These are phyloP conservation scores for Rehmannia glutinosa DNA, from an alignment of 257 asterid genomes.

Conservation along the genomic window DNA sequence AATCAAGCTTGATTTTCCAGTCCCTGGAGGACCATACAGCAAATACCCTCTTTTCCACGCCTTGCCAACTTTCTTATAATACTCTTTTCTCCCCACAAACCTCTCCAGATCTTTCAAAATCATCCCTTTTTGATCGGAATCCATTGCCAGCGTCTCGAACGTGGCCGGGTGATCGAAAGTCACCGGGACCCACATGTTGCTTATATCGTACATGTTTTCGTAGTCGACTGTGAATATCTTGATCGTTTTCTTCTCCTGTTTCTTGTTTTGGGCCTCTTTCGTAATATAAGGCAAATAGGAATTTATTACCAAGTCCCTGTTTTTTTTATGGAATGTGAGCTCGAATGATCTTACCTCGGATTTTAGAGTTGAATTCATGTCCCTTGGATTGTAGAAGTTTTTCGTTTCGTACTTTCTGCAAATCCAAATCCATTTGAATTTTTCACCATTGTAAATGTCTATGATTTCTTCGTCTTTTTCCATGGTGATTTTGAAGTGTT, in stretches of 20 bases:
- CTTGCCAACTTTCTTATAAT: constrained; percentile 55
- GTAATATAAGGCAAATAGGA: constrained; percentile 41
- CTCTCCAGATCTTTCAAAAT: constrained; percentile 43
- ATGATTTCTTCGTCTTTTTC: constrained; percentile 40
- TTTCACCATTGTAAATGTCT: constrained; percentile 35
- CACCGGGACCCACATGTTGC: constrained; percentile 39
- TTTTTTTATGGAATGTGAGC: constrained; percentile 50
- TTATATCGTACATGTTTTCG: no score
- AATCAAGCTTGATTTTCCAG: constrained; percentile 73
- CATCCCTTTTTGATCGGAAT: constrained; percentile 34
- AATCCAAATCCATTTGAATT: constrained; percentile 53
- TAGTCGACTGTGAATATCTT: constrained; percentile 45
- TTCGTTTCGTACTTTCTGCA: constrained; percentile 14
- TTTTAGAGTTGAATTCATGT: constrained; percentile 28
- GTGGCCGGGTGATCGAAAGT: constrained; percentile 57
- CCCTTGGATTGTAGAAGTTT: constrained; percentile 32
- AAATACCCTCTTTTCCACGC: constrained; percentile 80
- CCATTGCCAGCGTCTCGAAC: constrained; percentile 70
- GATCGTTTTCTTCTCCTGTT: constrained; percentile 39
- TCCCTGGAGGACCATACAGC: constrained; percentile 80
- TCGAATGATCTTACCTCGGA: constrained; percentile 53
- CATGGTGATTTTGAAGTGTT: constrained; percentile 31
- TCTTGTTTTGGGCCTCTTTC: constrained; percentile 22
- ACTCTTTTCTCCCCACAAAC: constrained; percentile 49
- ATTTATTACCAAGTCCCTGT: constrained; percentile 34